Percentiles rank a stretch among this genome's conserved stretches.
Evolutionary conservation across 768 basidiomycete genomes (phyloP).

Genomic region (Podaxis sp.): DNA sequence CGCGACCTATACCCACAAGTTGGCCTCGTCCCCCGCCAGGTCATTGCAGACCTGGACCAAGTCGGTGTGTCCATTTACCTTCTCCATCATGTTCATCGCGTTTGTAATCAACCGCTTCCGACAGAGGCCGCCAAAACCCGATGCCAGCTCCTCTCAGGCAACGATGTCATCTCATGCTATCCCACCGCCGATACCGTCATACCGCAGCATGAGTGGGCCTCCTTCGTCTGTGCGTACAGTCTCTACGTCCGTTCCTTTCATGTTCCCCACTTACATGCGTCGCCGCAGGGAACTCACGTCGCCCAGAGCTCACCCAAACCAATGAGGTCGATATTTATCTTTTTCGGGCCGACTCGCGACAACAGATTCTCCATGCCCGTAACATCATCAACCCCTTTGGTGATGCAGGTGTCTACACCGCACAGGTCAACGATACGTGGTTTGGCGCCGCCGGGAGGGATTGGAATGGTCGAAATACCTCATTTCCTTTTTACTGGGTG

Average conservation of each 20-base stretch:
- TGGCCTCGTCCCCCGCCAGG: constrained; percentile 28
- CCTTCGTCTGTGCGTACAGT: constrained; percentile 70
- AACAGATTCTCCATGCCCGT: constrained; percentile 39
- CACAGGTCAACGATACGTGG: constrained; percentile 73
- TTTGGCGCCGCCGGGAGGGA: constrained; percentile 50
- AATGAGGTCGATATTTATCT: constrained; percentile 74
- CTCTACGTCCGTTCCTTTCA: constrained; percentile 10
- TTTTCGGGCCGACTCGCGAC: constrained; percentile 63
- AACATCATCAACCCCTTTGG: constrained; percentile 42
- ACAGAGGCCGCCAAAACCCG: constrained; percentile 37
- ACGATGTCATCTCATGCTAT: constrained; percentile 75
- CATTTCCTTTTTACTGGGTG: constrained; percentile 76
- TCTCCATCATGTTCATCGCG: background rate
- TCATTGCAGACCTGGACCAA: constrained; percentile 30
- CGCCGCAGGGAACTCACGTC: constrained; percentile 65
- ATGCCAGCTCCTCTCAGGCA: constrained; percentile 59
- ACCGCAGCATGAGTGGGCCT: constrained; percentile 70
- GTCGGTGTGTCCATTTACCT: constrained; percentile 25
- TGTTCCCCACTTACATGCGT: constrained; percentile 13
- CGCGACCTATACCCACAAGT: background rate
- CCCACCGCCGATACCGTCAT: constrained; percentile 53
- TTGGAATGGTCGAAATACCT: constrained; percentile 47
- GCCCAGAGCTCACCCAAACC: constrained; percentile 60
- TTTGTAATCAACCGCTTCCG: constrained; percentile 1
- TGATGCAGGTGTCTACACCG: constrained; percentile 47